Base-by-base conservation (phyloP, 169 alveolate species). In the Eimeria tenella region DNA sequence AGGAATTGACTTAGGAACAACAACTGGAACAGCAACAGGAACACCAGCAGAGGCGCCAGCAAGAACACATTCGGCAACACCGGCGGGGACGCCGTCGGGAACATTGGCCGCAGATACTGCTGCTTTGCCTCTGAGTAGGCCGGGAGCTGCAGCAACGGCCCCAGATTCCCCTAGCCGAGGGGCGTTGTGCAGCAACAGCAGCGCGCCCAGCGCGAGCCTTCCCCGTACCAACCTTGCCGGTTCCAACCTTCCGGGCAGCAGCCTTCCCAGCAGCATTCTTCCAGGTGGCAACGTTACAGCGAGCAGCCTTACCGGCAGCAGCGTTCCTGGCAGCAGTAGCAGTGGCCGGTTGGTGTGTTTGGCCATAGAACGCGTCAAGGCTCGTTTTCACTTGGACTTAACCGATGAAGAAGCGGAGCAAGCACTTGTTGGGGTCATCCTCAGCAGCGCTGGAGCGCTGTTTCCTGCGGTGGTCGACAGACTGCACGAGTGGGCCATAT, bases 401-500 rank as follows among this genome's bases (percentile, higher is more conserved):
- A 95, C 95, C 23, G 99, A 98, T 92, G 98, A 97, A 71, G 98
- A 97, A 42, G 99, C 99, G 19, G 99, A 98, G 75, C 93, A 94
- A 4, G 97, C 96, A 42, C 97, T 98, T 79, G 88, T 98, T 10
- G 95, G 95, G 17, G 95, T 98, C 73, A 97, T 98, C 25, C 98
- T 97, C 90, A 98, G 97, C 75, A 95, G 98, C 74, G 99, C 97
- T 19, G 97, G 96, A 56, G 98, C 99, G 19, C 96, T 98, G 68
- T 97, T 98, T 93, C 99, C 99, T 25, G 98, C 97, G 55, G 97
- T 98, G 53, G 97, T 97, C 53, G 99, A 97, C 81, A 97, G 97
- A 71, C 96, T 97, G 9, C 99, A 97, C 93, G 97, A 97, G 31
- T 97, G 98, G 98, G 98, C 99, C 4, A 79, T 96, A 19, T 97